These are phyloP conservation scores for Plasmodium chabaudi DNA, from an alignment of 169 alveolate genomes.

Conservation along the genomic window DNA sequence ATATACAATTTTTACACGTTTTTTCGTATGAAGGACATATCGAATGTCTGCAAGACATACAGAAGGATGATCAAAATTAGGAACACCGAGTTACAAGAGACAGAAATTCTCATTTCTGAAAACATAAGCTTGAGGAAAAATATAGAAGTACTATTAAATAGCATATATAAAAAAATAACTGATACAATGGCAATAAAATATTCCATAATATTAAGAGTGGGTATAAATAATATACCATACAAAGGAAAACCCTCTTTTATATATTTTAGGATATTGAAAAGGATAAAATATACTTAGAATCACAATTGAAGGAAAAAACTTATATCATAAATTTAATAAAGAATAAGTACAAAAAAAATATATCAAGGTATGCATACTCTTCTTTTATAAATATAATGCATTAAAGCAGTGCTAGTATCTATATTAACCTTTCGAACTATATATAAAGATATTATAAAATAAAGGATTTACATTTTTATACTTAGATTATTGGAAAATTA, in stretches of 20 bases:
- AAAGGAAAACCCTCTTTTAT: not conserved
- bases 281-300: constrained; percentile 35
- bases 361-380: constrained; percentile 18
- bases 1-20: not conserved
- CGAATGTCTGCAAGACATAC: constrained; percentile 42
- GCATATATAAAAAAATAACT: not conserved
- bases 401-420: not conserved
- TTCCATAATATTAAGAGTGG: not conserved
- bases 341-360: constrained; percentile 59
- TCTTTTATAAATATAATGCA: not conserved
- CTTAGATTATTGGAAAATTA: constrained; percentile 46
- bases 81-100: constrained; percentile 46
- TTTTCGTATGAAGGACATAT: constrained; percentile 36
- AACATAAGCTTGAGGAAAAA: constrained; percentile 47
- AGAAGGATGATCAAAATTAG: constrained; percentile 57
- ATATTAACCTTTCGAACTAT: not conserved
- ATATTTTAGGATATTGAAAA: constrained; percentile 14
- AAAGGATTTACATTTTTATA: not conserved
- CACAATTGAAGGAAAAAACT: constrained; percentile 38
- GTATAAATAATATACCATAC: too few species aligned
- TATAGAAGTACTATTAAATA: constrained; percentile 26
- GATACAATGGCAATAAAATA: not conserved
- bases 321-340: constrained; percentile 47
- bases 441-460: too few species aligned
- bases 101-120: constrained; percentile 35